Percentiles rank a stretch among this genome's conserved stretches.
These are phyloP conservation scores for Picea sitchensis DNA, from an alignment of 75 land plant species.

Conservation along the genomic window DNA sequence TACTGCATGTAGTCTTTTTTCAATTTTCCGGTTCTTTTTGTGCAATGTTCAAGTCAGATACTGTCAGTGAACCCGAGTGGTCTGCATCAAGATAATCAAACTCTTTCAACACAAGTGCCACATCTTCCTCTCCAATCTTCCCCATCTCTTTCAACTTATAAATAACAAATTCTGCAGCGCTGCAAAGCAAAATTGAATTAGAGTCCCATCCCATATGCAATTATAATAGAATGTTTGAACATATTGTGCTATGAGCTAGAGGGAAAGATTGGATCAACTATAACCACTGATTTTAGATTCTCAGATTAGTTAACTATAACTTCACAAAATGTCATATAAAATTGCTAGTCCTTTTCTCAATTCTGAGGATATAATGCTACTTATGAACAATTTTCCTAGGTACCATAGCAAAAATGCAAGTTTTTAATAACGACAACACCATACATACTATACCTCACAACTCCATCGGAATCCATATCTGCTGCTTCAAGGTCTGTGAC, in stretches of 20 bases:
- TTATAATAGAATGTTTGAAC: conserved; percentile 2
- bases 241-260: not conserved
- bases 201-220: not conserved
- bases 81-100: conserved; percentile 75
- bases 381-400: not conserved
- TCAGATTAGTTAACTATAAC: not conserved
- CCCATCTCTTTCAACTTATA: conserved; percentile 96
- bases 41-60: conserved; percentile 38
- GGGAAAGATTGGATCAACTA: not conserved
- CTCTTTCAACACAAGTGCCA: conserved; percentile 54
- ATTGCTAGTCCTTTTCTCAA: not conserved
- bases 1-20: no score
- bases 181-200: conserved; percentile 18
- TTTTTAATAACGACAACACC: not conserved
- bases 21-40: not conserved
- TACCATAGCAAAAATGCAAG: not conserved
- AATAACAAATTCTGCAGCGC: conserved; percentile 78
- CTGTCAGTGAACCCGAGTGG: conserved; percentile 56
- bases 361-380: not conserved
- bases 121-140: conserved; percentile 79
- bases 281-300: not conserved
- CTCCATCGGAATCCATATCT: conserved; percentile 77
- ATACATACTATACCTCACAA: conserved; percentile 51
- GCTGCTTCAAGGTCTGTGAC: conserved; percentile 74
- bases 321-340: not conserved